Percentiles rank a stretch among this genome's conserved stretches.
These are phyloP conservation scores for Acrocalymma vagum DNA, from an alignment of 2,329 filamentous ascomycete species.

Conservation along the genomic window DNA sequence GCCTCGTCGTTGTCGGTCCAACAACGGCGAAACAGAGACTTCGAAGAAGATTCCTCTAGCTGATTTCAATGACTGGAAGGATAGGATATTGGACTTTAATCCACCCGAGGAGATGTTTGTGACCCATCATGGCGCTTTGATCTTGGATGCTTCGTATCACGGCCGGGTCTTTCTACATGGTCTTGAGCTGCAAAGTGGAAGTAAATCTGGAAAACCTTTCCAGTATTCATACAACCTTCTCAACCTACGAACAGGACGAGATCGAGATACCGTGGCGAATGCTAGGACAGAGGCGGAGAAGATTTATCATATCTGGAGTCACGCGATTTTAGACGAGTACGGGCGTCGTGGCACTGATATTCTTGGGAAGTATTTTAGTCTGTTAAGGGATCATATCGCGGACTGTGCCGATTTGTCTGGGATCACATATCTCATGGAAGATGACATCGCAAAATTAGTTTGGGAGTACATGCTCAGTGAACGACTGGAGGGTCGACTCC, in stretches of 20 bases:
- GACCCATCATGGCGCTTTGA: slow-evolving; percentile 12
- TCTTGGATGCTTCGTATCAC: slow-evolving; percentile 9
- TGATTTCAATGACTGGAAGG: slow-evolving; percentile 10
- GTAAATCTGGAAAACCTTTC: neutral
- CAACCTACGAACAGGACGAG: slow-evolving; percentile 12
- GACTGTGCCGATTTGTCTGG: no score
- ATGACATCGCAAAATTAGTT: slow-evolving; percentile 8
- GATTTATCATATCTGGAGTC: slow-evolving; percentile 10
- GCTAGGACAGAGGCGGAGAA: slow-evolving; percentile 3
- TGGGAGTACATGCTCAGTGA: slow-evolving; percentile 1
- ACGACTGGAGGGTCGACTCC: neutral
- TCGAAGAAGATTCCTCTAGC: slow-evolving; percentile 8
- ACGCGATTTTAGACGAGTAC: slow-evolving; percentile 5
- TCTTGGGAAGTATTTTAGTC: slow-evolving; percentile 5
- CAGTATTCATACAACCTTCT: slow-evolving; percentile 22
- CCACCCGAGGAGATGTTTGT: slow-evolving; percentile 8
- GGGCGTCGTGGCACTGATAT: no score
- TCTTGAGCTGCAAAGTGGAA: slow-evolving; percentile 11
- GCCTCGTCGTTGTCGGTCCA: neutral
- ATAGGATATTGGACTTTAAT: slow-evolving; percentile 13
- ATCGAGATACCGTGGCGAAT: slow-evolving; percentile 7
- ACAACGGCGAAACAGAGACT: neutral
- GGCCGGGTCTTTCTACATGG: slow-evolving; percentile 17
- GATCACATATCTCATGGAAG: slow-evolving; percentile 4
- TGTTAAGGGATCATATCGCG: no score